Percentiles rank a stretch among this genome's conserved stretches.
Evolutionary conservation across 2,329 filamentous ascomycete species (phyloP).

Genomic region (Calonectria naviculata): DNA sequence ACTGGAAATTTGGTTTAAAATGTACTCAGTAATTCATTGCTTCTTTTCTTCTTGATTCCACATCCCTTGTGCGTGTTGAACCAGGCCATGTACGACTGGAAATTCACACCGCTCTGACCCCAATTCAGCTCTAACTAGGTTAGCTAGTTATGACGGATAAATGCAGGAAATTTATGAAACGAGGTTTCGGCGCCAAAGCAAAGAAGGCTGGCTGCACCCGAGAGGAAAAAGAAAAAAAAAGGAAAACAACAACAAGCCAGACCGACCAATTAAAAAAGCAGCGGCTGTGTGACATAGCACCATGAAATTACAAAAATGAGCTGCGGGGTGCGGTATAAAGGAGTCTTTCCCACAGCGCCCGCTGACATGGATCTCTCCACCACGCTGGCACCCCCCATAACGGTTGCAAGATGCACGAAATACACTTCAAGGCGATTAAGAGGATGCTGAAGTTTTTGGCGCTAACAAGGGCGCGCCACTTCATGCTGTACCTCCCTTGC

Average conservation of each 20-base stretch:
- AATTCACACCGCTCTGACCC: background rate
- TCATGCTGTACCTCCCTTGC: background rate
- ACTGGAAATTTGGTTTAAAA: too few relatives aligned
- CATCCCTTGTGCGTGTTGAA: background rate
- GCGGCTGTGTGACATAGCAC: background rate
- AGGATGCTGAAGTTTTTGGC: background rate
- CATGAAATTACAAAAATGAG: background rate
- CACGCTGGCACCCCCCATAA: background rate
- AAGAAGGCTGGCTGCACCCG: background rate
- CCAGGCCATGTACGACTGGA: background rate
- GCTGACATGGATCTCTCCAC: background rate
- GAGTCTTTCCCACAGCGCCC: background rate
- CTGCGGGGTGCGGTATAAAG: background rate
- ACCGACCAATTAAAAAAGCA: background rate
- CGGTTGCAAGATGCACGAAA: background rate
- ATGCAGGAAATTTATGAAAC: background rate
- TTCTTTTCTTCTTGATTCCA: background rate
- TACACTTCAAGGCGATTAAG: background rate
- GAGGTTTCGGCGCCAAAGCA: background rate
- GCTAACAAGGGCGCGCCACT: background rate
- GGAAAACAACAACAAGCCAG: background rate
- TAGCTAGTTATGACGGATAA: background rate
- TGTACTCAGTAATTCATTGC: background rate
- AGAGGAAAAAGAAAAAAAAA: background rate
- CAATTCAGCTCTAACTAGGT: background rate